phyloP scores from a whole-genome alignment of 2,329 filamentous ascomycete genomes.

The Colletotrichum kahawae region DNA sequence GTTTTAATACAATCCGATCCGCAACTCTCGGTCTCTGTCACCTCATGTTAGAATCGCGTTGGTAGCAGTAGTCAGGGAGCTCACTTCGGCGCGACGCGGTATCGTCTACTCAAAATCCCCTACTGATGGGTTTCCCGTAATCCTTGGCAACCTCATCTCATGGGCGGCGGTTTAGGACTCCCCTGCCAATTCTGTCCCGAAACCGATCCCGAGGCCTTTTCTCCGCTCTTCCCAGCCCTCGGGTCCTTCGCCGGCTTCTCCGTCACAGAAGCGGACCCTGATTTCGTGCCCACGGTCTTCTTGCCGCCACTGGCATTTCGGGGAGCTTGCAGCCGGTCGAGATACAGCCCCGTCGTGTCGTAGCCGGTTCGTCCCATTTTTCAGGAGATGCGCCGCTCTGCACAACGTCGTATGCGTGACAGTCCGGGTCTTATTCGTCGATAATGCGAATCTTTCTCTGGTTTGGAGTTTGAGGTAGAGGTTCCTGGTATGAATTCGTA shows the following conservation, averaged over 20 bases:
- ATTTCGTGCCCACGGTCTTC: neutral
- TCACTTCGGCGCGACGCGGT: neutral
- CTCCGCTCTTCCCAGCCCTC: neutral
- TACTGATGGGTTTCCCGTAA: neutral
- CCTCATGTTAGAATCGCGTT: neutral
- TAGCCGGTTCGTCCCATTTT: slow-evolving; percentile 22
- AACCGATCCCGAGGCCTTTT: neutral
- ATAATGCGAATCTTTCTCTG: fast-evolving
- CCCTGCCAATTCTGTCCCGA: neutral
- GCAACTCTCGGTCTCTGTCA: neutral
- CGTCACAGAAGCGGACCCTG: neutral
- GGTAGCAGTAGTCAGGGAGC: neutral
- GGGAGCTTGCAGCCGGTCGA: neutral
- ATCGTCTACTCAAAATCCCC: neutral
- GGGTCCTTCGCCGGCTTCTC: neutral
- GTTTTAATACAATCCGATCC: neutral
- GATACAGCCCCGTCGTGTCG: slow-evolving; percentile 5
- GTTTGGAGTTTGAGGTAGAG: neutral
- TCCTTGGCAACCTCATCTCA: neutral
- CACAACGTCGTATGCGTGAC: neutral
- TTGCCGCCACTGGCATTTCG: neutral
- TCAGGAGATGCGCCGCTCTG: neutral
- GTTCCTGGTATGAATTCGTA: neutral
- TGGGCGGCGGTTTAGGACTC: neutral
- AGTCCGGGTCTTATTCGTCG: neutral